Conservation (phyloP, 352 stramenopile genomes). For the Aphanomyces cochlioides region DNA sequence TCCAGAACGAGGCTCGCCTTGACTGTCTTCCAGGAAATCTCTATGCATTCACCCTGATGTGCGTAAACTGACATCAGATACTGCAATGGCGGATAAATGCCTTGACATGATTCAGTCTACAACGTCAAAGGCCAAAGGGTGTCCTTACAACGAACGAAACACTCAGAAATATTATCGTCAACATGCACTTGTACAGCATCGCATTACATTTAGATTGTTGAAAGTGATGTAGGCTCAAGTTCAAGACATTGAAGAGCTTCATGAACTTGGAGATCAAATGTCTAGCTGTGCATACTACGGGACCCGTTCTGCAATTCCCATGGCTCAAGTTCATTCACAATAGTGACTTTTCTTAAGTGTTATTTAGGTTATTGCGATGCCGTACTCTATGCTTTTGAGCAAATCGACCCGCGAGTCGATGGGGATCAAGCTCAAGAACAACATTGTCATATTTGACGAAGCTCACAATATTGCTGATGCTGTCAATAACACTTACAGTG, state of each 20-base stretch:
- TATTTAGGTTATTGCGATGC: conserved; percentile 72
- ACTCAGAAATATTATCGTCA: conserved; percentile 68
- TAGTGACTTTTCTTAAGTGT: conserved; percentile 2
- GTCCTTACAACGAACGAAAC: conserved; percentile 78
- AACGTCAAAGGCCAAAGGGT: conserved; percentile 56
- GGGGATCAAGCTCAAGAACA: conserved; percentile 78
- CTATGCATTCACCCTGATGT: conserved; percentile 79
- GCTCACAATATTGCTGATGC: conserved; percentile 98
- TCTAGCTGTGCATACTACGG: conserved; percentile 98
- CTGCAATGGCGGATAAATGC: conserved; percentile 81
- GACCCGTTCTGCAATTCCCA: conserved; percentile 76
- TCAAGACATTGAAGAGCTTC: conserved; percentile 96
- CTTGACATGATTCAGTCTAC: conserved; percentile 78
- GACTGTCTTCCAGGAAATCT: conserved; percentile 55
- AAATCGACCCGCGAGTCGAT: conserved; percentile 87
- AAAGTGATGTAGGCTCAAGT: conserved; percentile 51
- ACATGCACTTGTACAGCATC: conserved; percentile 56
- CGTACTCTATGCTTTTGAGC: conserved; percentile 92
- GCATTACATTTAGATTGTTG: conserved; percentile 4
- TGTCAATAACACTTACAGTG: conserved; percentile 89
- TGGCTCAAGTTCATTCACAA: conserved; percentile 61
- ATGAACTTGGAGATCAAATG: conserved; percentile 83
- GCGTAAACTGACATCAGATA: conserved; percentile 54
- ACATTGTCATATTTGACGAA: conserved; percentile 97
- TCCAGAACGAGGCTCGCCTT: background rate